Evolutionary conservation across 768 basidiomycete species (phyloP).

Genomic region (Boletus bicolor): DNA sequence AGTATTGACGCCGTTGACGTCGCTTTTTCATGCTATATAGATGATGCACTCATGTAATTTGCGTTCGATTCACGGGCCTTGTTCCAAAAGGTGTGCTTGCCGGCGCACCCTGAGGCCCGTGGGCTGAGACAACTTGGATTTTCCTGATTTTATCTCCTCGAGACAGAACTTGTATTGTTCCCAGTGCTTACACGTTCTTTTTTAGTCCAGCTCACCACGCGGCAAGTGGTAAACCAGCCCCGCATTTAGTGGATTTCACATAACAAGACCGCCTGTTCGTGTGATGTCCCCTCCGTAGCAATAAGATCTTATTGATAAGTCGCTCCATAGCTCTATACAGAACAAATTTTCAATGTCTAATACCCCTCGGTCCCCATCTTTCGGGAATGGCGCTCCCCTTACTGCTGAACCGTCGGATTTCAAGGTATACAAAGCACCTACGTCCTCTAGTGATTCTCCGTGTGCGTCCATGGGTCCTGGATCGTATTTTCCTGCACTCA

Average conservation of each 20-base stretch:
- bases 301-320: constrained; percentile 18
- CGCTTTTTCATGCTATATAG: constrained; percentile 11
- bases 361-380: constrained; percentile 11
- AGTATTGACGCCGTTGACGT: constrained; percentile 4
- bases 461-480: constrained; percentile 31
- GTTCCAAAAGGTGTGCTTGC: constrained; percentile 74
- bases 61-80: constrained; percentile 72
- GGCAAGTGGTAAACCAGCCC: background rate
- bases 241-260: constrained; percentile 1
- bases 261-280: constrained; percentile 10
- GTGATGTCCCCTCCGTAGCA: constrained; percentile 6
- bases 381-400: background rate
- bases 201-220: background rate
- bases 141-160: constrained; percentile 41
- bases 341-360: constrained; percentile 24
- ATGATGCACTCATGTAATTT: constrained; percentile 80
- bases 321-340: constrained; percentile 11
- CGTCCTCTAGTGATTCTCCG: constrained; percentile 25
- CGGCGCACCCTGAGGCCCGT: constrained; percentile 65
- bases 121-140: constrained; percentile 65
- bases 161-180: background rate
- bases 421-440: constrained; percentile 50
- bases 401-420: constrained; percentile 28
- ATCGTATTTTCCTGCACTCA: constrained; percentile 5
- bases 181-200: constrained; percentile 5